phyloP scores from a whole-genome alignment of 169 alveolate species.

The Eimeria maxima region DNA sequence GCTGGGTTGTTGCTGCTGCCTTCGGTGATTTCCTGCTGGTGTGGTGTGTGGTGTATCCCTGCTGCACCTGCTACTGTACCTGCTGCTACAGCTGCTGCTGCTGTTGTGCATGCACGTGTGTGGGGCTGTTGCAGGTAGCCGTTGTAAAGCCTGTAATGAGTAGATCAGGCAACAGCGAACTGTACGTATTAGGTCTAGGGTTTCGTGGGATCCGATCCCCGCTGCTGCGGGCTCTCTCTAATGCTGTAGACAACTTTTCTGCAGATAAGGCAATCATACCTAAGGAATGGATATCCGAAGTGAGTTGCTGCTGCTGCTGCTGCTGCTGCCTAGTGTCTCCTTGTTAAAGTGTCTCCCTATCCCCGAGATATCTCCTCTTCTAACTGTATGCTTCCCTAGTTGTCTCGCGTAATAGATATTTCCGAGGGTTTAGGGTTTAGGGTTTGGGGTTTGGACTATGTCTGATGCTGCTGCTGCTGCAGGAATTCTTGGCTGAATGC shows the following conservation, averaged over 20 bases:
- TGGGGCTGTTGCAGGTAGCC: conserved; percentile 59
- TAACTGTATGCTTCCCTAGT: neutral
- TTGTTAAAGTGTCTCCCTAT: neutral
- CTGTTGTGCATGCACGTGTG: neutral
- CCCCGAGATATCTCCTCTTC: neutral
- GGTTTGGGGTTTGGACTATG: too few relatives aligned
- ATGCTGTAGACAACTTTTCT: conserved; percentile 21
- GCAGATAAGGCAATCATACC: conserved; percentile 62
- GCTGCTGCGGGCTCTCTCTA: conserved; percentile 68
- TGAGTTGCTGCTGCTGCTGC: neutral
- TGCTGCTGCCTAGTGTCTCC: neutral
- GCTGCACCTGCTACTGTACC: neutral
- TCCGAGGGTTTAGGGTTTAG: neutral
- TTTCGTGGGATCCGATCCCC: conserved; percentile 83
- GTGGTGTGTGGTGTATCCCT: neutral
- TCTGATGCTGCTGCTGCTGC: neutral
- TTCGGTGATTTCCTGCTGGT: neutral
- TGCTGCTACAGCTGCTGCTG: conserved; percentile 29
- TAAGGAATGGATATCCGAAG: conserved; percentile 77
- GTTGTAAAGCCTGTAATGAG: conserved; percentile 80
- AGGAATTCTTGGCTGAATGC: conserved; percentile 72
- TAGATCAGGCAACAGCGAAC: conserved; percentile 83
- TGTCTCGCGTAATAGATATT: neutral
- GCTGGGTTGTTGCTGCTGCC: neutral
- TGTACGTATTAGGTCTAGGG: conserved; percentile 82